Percentiles rank a stretch among this genome's conserved stretches.
These are phyloP conservation scores for Trichomonascaceae sp. DNA, from an alignment of 1,139 yeast species.

Conservation along the genomic window DNA sequence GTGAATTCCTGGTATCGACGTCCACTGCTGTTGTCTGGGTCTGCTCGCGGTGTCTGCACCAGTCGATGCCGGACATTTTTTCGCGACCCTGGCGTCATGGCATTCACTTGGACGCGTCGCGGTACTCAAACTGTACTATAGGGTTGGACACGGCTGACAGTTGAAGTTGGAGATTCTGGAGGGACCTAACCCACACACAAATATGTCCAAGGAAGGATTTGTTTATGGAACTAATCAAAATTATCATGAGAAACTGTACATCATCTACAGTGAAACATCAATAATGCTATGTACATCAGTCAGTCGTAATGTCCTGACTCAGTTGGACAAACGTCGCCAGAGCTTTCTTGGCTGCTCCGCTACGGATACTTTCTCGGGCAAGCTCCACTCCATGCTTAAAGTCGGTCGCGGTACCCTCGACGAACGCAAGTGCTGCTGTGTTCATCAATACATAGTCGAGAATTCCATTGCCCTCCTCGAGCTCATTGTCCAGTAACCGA, in stretches of 20 bases:
- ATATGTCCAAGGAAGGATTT: too few species aligned
- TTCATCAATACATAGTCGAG: conserved; percentile 81
- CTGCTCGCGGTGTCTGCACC: not conserved
- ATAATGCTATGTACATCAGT: too few species aligned
- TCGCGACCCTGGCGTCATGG: too few species aligned
- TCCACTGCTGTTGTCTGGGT: not conserved
- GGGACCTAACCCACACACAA: too few species aligned
- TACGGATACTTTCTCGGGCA: conserved; percentile 54
- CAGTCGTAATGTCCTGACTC: not conserved
- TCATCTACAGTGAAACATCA: too few species aligned
- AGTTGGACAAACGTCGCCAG: conserved; percentile 39
- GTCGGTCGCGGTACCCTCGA: conserved; percentile 50
- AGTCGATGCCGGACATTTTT: not conserved
- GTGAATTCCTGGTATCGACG: not conserved
- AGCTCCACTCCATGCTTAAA: conserved; percentile 69
- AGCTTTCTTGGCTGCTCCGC: conserved; percentile 53
- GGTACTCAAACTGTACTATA: too few species aligned
- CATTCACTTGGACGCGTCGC: too few species aligned
- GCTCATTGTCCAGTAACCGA: conserved; percentile 42
- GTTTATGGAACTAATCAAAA: too few species aligned
- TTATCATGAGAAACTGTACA: not conserved
- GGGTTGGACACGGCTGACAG: too few species aligned
- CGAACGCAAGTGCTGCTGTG: conserved; percentile 73
- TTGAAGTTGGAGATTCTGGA: too few species aligned
- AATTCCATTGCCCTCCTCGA: conserved; percentile 45